Percentiles rank a stretch among this genome's conserved stretches.
phyloP scores from a whole-genome alignment of 805 yeast genomes.

The Saccharomycopsis malanga region DNA sequence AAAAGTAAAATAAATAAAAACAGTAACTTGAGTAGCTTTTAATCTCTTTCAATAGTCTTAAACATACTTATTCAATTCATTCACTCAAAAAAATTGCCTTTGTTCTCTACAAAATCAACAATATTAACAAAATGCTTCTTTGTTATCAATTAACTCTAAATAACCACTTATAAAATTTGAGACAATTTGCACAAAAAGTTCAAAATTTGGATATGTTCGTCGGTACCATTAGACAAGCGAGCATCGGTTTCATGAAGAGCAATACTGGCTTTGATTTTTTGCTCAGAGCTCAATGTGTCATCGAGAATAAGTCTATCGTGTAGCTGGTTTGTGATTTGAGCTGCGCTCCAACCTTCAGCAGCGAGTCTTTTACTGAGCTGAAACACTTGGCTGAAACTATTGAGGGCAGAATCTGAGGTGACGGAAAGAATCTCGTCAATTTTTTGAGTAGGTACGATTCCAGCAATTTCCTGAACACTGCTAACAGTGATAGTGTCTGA shows the following conservation, averaged over 20 bases:
- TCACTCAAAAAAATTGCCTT: no score
- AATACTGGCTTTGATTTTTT: slow-evolving; percentile 60
- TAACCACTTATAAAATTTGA: slow-evolving; percentile 26
- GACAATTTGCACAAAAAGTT: slow-evolving; percentile 54
- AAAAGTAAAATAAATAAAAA: no score
- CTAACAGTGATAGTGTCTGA: slow-evolving; percentile 28
- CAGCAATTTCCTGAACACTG: slow-evolving; percentile 57
- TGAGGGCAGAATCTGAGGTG: slow-evolving; percentile 30
- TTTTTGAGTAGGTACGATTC: slow-evolving; percentile 51
- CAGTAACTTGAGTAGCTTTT: no score
- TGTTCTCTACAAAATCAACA: no score
- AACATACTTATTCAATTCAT: no score
- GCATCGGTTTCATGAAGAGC: slow-evolving; percentile 69
- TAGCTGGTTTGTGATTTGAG: slow-evolving; percentile 61
- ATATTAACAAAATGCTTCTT: no score
- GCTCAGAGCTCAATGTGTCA: slow-evolving; percentile 40
- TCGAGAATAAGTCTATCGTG: slow-evolving; percentile 60
- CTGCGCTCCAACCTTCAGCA: slow-evolving; percentile 72
- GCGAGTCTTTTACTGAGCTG: slow-evolving; percentile 43
- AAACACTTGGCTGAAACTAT: slow-evolving; percentile 31
- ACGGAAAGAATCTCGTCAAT: slow-evolving; percentile 37
- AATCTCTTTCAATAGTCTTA: no score
- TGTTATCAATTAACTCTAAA: no score
- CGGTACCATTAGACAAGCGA: slow-evolving; percentile 74
- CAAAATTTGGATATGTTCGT: slow-evolving; percentile 77